Percentiles rank a stretch among this genome's conserved stretches.
These are phyloP conservation scores for Ceratobasidium theobromae DNA, from an alignment of 1,284 basidiomycete genomes.

Conservation along the genomic window DNA sequence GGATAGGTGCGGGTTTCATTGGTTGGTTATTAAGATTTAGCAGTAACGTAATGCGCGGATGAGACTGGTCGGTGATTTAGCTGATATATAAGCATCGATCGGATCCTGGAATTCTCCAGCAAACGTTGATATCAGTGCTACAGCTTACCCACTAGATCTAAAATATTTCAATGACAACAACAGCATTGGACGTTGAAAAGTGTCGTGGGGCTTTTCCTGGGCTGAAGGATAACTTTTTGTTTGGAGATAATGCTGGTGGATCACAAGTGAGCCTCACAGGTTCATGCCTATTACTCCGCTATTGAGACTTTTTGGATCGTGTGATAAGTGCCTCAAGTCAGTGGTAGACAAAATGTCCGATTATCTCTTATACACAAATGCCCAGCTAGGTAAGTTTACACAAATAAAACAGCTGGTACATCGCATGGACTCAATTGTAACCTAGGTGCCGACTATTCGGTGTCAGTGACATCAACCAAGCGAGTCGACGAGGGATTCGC, in stretches of 20 bases:
- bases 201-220: constrained; percentile 62
- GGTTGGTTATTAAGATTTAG: neutral
- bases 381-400: constrained; percentile 59
- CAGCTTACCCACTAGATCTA: too few relatives aligned
- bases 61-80: neutral
- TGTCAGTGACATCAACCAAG: constrained; percentile 55
- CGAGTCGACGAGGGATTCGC: constrained; percentile 56
- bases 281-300: neutral
- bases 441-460: constrained; percentile 56
- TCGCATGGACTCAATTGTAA: neutral
- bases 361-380: constrained; percentile 70
- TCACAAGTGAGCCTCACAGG: constrained; percentile 52
- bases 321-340: constrained; percentile 42
- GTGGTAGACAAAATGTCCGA: constrained; percentile 62
- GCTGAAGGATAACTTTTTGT: constrained; percentile 62
- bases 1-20: too few relatives aligned
- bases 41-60: neutral
- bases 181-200: constrained; percentile 51
- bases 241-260: constrained; percentile 77
- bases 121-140: too few relatives aligned
- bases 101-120: too few relatives aligned
- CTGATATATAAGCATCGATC: neutral
- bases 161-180: neutral
- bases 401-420: too few relatives aligned
- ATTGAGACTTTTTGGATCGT: constrained; percentile 38